Evolutionary conservation across 2,329 filamentous ascomycete genomes (phyloP), one percentile per base, ranked within the genome.

Genomic region (Exophiala sp.): DNA sequence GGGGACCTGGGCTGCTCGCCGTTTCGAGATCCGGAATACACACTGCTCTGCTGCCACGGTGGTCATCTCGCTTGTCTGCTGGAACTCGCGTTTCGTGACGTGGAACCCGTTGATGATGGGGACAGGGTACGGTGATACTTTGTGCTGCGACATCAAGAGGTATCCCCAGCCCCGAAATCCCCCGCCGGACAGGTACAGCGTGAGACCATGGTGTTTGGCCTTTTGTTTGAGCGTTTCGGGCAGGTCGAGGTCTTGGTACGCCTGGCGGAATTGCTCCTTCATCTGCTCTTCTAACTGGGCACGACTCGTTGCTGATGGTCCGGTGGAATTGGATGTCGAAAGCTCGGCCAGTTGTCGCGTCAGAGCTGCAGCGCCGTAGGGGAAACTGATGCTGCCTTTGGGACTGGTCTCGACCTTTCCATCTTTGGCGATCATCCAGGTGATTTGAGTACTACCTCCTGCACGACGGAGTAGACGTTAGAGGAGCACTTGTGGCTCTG

Each of bases 151-250:
- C 85, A 95, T 90, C 45, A 95, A 75, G 63, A 95, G 82, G 66
- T 88, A 94, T 5, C 89, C 90, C 74, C 94, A 95, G 13, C 90
- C 90, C 29, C 90, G 76, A 64, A 95, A 95, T 0, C 90, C 90
- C 19, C 90, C 90, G 37, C 90, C 90, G 55, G 86, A 95, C 50
- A 96, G 81, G 65, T 90, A 95, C 7, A 95, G 73, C 27, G 85
- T 80, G 50, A 89, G 73, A 3, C 77, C 77, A 1, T 71, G 72
- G 1, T 71, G 60, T 6, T 66, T 60, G 22, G 70, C 65, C 11
- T 73, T 71, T 16, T 67, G 60, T 10, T 73, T 63, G 1, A 73
- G 56, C 4, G 82, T 66, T 13, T 73, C 68, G 0, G 90, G 80
- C 0, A 85, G 68, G 4, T 73, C 67, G 3, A 86, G 69, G 22